A percentile compares a stretch with the other conserved stretches of the same genome.
Evolutionary conservation across 345 rosid genomes (phyloP).

Genomic region (Rhizophora mangle): DNA sequence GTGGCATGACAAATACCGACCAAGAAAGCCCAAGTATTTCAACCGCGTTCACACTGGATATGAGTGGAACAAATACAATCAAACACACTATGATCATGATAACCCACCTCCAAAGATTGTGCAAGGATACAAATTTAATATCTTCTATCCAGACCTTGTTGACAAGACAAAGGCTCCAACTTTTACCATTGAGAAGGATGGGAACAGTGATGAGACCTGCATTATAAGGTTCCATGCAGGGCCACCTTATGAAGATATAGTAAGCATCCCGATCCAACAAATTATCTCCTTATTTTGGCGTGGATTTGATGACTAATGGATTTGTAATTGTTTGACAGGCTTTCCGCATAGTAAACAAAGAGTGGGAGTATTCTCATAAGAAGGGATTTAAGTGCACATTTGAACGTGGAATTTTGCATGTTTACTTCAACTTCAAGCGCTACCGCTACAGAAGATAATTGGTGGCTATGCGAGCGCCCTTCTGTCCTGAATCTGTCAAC

Average conservation of each 20-base stretch:
- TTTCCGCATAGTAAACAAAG: constrained; percentile 83
- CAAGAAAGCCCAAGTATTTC: constrained; percentile 92
- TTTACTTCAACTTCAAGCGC: constrained; percentile 89
- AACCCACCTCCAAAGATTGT: constrained; percentile 95
- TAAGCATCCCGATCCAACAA: constrained; percentile 32
- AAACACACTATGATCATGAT: constrained; percentile 92
- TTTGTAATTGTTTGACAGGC: constrained; percentile 49
- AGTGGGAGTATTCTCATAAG: constrained; percentile 98
- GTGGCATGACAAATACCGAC: constrained; percentile 99
- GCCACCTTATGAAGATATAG: constrained; percentile 91
- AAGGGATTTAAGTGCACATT: constrained; percentile 94
- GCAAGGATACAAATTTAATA: constrained; percentile 91
- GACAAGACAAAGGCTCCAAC: constrained; percentile 82
- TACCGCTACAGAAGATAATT: constrained; percentile 79
- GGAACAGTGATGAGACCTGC: constrained; percentile 73
- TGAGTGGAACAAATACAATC: constrained; percentile 96
- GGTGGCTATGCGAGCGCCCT: not conserved
- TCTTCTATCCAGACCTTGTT: constrained; percentile 91
- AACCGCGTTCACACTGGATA: constrained; percentile 98
- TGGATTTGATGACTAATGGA: not conserved
- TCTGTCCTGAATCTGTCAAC: not conserved
- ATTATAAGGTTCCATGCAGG: constrained; percentile 92
- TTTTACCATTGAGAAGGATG: constrained; percentile 79
- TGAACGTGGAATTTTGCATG: constrained; percentile 85
- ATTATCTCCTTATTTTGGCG: not conserved